Conservation (phyloP, 306 rosid species). For the Castanea mollissima region DNA sequence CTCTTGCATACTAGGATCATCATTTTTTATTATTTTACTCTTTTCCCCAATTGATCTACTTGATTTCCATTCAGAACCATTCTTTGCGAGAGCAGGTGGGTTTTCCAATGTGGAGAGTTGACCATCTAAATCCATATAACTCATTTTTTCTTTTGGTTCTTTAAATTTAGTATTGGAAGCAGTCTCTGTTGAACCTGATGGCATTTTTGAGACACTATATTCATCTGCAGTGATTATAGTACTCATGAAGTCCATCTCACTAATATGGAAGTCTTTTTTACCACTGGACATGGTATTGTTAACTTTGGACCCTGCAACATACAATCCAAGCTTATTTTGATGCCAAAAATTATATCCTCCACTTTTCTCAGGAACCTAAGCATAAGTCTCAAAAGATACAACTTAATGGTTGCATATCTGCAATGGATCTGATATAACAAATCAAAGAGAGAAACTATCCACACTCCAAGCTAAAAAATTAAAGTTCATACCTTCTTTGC, state of each 20-base stretch:
- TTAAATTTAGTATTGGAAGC: slow-evolving; percentile 27
- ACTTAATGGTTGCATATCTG: neutral
- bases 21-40: slow-evolving; percentile 24
- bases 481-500: slow-evolving; percentile 53
- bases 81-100: slow-evolving; percentile 26
- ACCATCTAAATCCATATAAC: slow-evolving; percentile 10
- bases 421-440: slow-evolving; percentile 12
- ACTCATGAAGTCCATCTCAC: slow-evolving; percentile 67
- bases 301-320: slow-evolving; percentile 63
- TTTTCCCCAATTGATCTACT: slow-evolving; percentile 27
- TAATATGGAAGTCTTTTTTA: slow-evolving; percentile 27
- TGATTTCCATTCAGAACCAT: slow-evolving; percentile 35
- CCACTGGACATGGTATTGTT: slow-evolving; percentile 28
- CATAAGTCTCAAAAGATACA: slow-evolving; percentile 10
- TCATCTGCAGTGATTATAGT: slow-evolving; percentile 65
- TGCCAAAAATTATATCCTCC: slow-evolving; percentile 1
- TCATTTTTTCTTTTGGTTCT: slow-evolving; percentile 19
- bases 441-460: neutral
- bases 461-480: neutral
- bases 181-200: slow-evolving; percentile 37
- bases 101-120: slow-evolving; percentile 34
- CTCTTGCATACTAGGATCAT: slow-evolving; percentile 29
- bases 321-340: slow-evolving; percentile 49
- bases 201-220: slow-evolving; percentile 71
- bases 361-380: slow-evolving; percentile 25